Conservation (phyloP, 345 rosid species). For the Eucalyptus caleyi region DNA sequence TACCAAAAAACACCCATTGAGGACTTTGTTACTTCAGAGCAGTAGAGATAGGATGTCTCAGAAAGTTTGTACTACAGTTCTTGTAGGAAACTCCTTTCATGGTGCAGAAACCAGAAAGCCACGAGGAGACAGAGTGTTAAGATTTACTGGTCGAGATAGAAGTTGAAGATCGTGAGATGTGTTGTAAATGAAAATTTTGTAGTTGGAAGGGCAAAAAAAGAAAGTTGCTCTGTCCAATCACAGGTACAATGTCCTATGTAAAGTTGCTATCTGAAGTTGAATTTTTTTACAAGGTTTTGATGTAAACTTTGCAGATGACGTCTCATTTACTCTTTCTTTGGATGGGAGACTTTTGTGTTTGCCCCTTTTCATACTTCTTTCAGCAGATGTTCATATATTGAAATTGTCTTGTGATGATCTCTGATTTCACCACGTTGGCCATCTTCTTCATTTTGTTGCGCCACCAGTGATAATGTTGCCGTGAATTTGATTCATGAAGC, state of each 20-base stretch:
- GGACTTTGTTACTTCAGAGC: not conserved
- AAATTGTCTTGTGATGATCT: not conserved
- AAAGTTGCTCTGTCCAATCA: not conserved
- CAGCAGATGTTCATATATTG: not conserved
- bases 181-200: not conserved
- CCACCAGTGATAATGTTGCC: not conserved
- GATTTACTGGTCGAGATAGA: not conserved
- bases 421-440: not conserved
- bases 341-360: not conserved
- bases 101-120: not conserved
- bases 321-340: not conserved
- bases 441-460: not conserved
- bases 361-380: not conserved
- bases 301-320: not conserved
- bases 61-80: not conserved
- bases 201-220: not conserved
- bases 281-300: not conserved
- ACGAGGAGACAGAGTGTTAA: not conserved
- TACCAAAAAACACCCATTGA: not conserved
- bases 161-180: not conserved
- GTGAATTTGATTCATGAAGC: not conserved
- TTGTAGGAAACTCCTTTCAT: not conserved
- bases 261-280: not conserved
- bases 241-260: not conserved
- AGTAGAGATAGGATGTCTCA: not conserved